Conservation (phyloP, 208 protist genomes). For the Crithidia sp. region DNA sequence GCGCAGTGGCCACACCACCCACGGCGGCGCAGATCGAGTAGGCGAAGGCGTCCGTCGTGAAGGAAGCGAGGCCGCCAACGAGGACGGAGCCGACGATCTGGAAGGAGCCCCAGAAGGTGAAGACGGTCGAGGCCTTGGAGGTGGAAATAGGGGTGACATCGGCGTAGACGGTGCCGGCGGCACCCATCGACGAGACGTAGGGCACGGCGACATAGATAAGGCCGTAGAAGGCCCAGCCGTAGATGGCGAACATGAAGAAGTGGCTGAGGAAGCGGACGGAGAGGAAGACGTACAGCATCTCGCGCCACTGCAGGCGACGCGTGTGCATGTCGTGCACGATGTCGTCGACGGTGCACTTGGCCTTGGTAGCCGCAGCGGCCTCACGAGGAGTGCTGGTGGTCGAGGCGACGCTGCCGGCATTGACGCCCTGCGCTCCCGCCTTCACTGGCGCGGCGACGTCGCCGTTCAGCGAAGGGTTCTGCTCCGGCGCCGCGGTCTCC, state of each 20-base stretch:
- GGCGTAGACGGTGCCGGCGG: conserved; percentile 67
- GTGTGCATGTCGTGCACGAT: conserved; percentile 56
- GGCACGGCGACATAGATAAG: conserved; percentile 77
- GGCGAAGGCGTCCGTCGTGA: conserved; percentile 63
- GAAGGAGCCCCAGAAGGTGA: conserved; percentile 81
- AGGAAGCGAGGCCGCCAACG: conserved; percentile 58
- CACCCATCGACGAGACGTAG: conserved; percentile 84
- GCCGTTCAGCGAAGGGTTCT: not conserved
- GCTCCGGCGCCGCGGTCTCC: not conserved
- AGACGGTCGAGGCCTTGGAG: conserved; percentile 67
- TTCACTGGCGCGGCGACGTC: not conserved
- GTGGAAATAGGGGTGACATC: conserved; percentile 47
- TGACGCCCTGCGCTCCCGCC: not conserved
- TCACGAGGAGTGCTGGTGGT: not conserved
- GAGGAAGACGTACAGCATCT: conserved; percentile 57
- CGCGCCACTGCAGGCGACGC: conserved; percentile 45
- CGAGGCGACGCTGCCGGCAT: not conserved
- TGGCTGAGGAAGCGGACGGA: conserved; percentile 65
- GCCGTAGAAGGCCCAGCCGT: conserved; percentile 81
- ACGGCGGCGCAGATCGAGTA: conserved; percentile 62
- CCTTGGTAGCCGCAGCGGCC: not conserved
- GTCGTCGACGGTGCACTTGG: conserved; percentile 12
- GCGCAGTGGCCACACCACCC: conserved; percentile 42
- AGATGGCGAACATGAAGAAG: conserved; percentile 83
- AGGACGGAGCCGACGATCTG: conserved; percentile 76